These are phyloP conservation scores for Solanum hybrid DNA, from an alignment of 305 asterid species.

Conservation along the genomic window DNA sequence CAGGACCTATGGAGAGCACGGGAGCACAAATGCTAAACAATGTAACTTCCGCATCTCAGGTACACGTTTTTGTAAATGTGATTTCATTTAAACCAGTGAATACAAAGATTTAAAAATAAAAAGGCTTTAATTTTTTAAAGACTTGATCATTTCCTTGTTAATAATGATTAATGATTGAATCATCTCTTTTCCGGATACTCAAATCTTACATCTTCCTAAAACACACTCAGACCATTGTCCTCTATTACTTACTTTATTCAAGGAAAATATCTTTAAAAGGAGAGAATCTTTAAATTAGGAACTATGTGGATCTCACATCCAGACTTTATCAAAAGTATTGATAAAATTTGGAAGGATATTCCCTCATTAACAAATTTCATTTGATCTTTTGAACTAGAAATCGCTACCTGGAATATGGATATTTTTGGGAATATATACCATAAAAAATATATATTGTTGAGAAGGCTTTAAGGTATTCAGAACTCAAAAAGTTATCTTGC, in stretches of 20 bases:
- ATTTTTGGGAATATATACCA: neutral
- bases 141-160: neutral
- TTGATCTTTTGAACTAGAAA: neutral
- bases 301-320: neutral
- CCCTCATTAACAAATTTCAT: neutral
- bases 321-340: neutral
- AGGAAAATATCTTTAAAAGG: neutral
- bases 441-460: neutral
- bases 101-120: neutral
- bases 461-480: neutral
- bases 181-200: neutral
- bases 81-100: neutral
- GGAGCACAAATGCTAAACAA: neutral
- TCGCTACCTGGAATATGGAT: neutral
- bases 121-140: neutral
- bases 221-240: neutral
- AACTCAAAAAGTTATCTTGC: neutral
- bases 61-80: neutral
- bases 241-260: neutral
- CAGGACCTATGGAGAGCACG: neutral
- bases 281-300: neutral
- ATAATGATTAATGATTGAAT: neutral
- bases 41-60: neutral
- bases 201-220: neutral
- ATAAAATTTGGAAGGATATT: neutral